Evolutionary conservation across 371 early-diverging fungal species (phyloP), one percentile per base, ranked within the genome.

Genomic region (Mucor ambiguus): DNA sequence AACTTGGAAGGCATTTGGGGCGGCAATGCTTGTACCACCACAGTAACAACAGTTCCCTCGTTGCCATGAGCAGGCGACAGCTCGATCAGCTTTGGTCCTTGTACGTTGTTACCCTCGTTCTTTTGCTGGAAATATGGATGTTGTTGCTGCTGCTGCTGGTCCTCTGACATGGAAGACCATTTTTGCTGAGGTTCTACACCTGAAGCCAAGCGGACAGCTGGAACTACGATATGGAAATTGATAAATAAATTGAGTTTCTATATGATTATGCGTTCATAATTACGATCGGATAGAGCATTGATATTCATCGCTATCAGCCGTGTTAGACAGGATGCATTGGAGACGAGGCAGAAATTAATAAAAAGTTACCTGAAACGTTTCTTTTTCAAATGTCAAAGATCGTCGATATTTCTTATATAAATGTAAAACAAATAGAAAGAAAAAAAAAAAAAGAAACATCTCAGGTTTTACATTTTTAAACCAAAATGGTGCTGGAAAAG

Each of bases 1-100:
- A 77, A 44, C 58, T 74, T 74, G 44, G 35, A 52, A 28, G 62
- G 62, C 10, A 35, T 38, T 26, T 33, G 32, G 30, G 37, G 55
- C 1, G 32, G 38, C 18, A 52, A 24, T 41, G 41, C 41, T 49
- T 49, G 49, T 24, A 49, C 49, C 2, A 46, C 32, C 7, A 63
- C 56, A 20, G 63, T 63, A 37, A 63, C 43, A 4, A 55, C 44
- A 1, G 67, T 66, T 22, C 55, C 67, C 32, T 66, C 56, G 37
- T 43, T 32, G 26, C 67, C 67, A 24, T 33, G 41, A 30, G 44
- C 18, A n/a, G 65, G 65, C 8, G 58, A 49, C 24, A 49, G 4
- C 12, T 49, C 49, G 12, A 49, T 49, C 24, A 49, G 24, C 24
- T 26, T 49, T 22, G 49, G 49, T 12, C 49, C 49, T 49, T 49